These are phyloP conservation scores for Boletellus ananas DNA, from an alignment of 768 basidiomycete genomes.

Conservation along the genomic window DNA sequence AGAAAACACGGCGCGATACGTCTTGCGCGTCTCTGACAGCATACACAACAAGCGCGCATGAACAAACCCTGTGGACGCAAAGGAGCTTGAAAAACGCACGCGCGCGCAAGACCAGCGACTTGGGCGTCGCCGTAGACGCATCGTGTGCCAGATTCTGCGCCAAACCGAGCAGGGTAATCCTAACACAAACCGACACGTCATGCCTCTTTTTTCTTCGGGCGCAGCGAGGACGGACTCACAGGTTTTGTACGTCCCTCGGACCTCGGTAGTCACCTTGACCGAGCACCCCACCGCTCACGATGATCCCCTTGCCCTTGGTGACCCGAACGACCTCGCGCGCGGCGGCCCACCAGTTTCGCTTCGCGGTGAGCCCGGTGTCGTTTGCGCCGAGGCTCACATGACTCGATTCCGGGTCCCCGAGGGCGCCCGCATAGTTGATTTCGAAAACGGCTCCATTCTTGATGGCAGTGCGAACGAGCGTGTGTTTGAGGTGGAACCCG, in stretches of 20 bases:
- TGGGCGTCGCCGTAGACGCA: slow-evolving; percentile 55
- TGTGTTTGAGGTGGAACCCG: slow-evolving; percentile 80
- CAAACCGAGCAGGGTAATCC: slow-evolving; percentile 64
- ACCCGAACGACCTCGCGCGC: slow-evolving; percentile 75
- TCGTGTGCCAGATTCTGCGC: slow-evolving; percentile 66
- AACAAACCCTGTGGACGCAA: not conserved
- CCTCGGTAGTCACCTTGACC: slow-evolving; percentile 60
- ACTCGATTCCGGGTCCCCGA: slow-evolving; percentile 53
- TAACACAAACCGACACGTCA: slow-evolving; percentile 24
- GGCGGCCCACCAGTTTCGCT: slow-evolving; percentile 83
- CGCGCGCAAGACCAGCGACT: slow-evolving; percentile 67
- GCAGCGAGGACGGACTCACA: slow-evolving; percentile 44
- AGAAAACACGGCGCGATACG: slow-evolving; percentile 75
- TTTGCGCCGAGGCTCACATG: slow-evolving; percentile 45
- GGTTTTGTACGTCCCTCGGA: slow-evolving; percentile 69
- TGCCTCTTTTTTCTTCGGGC: too few species aligned
- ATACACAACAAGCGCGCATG: not conserved
- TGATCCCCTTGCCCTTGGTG: slow-evolving; percentile 72
- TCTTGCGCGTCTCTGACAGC: slow-evolving; percentile 70
- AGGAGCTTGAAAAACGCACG: slow-evolving; percentile 44
- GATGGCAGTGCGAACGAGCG: slow-evolving; percentile 73
- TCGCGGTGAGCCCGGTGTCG: slow-evolving; percentile 51
- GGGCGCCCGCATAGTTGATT: slow-evolving; percentile 70
- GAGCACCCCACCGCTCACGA: slow-evolving; percentile 69
- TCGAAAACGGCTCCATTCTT: slow-evolving; percentile 84